phyloP scores from a whole-genome alignment of 257 asterid genomes.

The Salvia hispanica region DNA sequence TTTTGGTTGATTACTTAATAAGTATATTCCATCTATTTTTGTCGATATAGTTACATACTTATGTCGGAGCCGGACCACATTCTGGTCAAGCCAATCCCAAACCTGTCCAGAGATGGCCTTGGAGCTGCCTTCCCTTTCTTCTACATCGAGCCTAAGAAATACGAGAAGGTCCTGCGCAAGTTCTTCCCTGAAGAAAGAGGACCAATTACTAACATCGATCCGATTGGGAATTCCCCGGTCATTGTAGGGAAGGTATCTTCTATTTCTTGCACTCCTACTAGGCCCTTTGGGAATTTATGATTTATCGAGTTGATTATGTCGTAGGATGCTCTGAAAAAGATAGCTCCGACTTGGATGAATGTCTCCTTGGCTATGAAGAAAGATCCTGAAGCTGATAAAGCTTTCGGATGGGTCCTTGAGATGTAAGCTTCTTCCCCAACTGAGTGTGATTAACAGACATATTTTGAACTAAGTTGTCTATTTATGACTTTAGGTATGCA shows the following conservation, averaged over 20 bases:
- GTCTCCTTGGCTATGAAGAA: conserved; percentile 92
- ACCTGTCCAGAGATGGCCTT: conserved; percentile 66
- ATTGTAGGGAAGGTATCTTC: conserved; percentile 74
- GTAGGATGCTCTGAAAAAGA: conserved; percentile 70
- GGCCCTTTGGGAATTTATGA: not conserved
- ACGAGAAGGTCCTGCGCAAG: conserved; percentile 67
- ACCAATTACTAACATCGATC: conserved; percentile 76
- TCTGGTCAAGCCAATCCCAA: conserved; percentile 89
- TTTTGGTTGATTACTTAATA: not conserved
- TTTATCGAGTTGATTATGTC: conserved; percentile 24
- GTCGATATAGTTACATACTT: conserved; percentile 61
- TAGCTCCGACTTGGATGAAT: conserved; percentile 99
- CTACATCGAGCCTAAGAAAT: conserved; percentile 88
- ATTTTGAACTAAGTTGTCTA: conserved; percentile 13
- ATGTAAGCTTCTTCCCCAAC: conserved; percentile 49
- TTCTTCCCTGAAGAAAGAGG: conserved; percentile 75
- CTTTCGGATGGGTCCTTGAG: conserved; percentile 99
- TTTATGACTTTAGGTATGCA: conserved; percentile 67
- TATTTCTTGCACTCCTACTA: conserved; percentile 17
- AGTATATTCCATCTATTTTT: not conserved
- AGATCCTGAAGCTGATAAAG: conserved; percentile 89
- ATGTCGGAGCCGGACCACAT: conserved; percentile 98
- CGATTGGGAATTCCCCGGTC: conserved; percentile 98
- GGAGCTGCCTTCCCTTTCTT: conserved; percentile 96
- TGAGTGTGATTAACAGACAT: conserved; percentile 8